These are phyloP conservation scores for Ambispora gerdemannii DNA, from an alignment of 192 early-diverging fungal species.

Conservation along the genomic window DNA sequence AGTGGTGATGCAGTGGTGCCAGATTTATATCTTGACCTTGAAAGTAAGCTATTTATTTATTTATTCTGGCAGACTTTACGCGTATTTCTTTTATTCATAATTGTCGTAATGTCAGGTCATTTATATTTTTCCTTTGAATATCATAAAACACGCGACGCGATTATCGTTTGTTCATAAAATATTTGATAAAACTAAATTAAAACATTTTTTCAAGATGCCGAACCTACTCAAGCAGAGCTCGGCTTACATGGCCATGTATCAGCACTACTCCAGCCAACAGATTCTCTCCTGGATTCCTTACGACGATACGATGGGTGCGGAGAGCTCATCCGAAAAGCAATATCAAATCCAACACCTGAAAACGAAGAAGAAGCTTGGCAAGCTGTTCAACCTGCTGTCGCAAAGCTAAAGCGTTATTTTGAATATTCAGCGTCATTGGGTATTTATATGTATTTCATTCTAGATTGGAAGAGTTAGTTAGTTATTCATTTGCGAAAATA, in stretches of 20 bases:
- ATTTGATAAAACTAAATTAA: too few species aligned
- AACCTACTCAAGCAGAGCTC: constrained; percentile 63
- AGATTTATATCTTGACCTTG: constrained; percentile 59
- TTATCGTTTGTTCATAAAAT: not conserved
- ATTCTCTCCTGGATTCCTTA: constrained; percentile 53
- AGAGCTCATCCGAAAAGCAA: constrained; percentile 80
- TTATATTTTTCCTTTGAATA: not conserved
- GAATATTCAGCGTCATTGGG: constrained; percentile 74
- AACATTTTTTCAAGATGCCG: constrained; percentile 40
- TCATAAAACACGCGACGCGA: not conserved
- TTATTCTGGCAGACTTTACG: not conserved
- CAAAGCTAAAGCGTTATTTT: constrained; percentile 76
- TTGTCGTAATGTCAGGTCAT: not conserved
- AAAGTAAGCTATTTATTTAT: constrained; percentile 46
- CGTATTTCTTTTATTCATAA: too few species aligned
- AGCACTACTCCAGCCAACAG: constrained; percentile 51
- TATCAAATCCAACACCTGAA: constrained; percentile 75
- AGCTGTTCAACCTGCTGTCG: constrained; percentile 75
- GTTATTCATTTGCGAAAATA: not conserved
- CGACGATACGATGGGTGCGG: constrained; percentile 62
- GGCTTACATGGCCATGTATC: constrained; percentile 57
- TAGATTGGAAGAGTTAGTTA: not conserved
- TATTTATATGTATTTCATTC: constrained; percentile 38
- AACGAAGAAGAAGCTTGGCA: constrained; percentile 90
- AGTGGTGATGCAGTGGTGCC: constrained; percentile 42